Evolutionary conservation across 345 rosid genomes (phyloP).

Genomic region (Gossypium herbaceum): DNA sequence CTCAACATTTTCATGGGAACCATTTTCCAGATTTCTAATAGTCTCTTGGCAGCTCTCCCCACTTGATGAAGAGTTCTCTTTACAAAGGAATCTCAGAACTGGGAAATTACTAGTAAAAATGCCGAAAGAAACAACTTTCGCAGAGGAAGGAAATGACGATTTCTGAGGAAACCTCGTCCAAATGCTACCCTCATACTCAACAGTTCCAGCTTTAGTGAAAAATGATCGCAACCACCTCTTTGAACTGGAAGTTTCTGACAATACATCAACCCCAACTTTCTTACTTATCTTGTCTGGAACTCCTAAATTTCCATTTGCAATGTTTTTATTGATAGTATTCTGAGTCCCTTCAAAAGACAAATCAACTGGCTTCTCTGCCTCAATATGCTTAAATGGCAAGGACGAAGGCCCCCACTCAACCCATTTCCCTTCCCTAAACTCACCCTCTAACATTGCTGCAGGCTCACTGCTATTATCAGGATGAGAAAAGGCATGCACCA

Average conservation of each 20-base stretch:
- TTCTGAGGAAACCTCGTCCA: constrained; percentile 69
- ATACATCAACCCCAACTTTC: constrained; percentile 28
- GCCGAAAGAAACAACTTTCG: constrained; percentile 78
- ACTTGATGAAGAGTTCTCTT: constrained; percentile 24
- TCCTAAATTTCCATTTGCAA: constrained; percentile 24
- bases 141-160: constrained; percentile 65
- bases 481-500: constrained; percentile 76
- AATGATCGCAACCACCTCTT: constrained; percentile 82
- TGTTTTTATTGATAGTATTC: constrained; percentile 21
- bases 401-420: constrained; percentile 81
- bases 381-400: constrained; percentile 20
- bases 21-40: constrained; percentile 26
- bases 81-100: constrained; percentile 35
- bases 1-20: constrained; percentile 27
- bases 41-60: constrained; percentile 27
- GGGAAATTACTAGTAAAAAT: constrained; percentile 48
- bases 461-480: constrained; percentile 30
- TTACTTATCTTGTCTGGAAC: constrained; percentile 1
- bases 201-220: constrained; percentile 53
- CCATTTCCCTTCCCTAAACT: constrained; percentile 70
- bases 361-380: constrained; percentile 23
- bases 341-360: constrained; percentile 29
- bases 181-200: constrained; percentile 47
- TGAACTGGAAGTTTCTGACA: constrained; percentile 35
- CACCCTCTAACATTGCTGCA: constrained; percentile 31